Evolutionary conservation across 75 land plant genomes (phyloP).

Genomic region (Gnetum montanum): DNA sequence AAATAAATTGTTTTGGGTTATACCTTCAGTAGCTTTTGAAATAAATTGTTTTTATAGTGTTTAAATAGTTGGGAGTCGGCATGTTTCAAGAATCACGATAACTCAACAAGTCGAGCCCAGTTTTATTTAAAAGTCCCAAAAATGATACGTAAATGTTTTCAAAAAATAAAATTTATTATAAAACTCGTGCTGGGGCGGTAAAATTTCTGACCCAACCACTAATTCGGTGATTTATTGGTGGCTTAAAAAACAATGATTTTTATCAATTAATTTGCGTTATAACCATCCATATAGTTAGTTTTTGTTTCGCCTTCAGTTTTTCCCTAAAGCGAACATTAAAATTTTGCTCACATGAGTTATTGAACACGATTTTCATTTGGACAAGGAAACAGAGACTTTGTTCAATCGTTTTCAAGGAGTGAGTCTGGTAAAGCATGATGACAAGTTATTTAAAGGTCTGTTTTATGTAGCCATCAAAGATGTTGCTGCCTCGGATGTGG

Average conservation of each 20-base stretch:
- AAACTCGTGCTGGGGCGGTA: no score
- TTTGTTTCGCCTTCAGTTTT: background rate
- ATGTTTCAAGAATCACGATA: no score
- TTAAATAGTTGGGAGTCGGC: no score
- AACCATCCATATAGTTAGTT: background rate
- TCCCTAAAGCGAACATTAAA: background rate
- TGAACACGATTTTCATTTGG: conserved; percentile 26
- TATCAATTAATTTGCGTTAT: background rate
- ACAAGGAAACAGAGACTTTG: conserved; percentile 24
- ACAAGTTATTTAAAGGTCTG: conserved; percentile 27
- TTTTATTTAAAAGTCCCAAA: no score
- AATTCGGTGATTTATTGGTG: background rate
- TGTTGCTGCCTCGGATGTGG: conserved; percentile 20
- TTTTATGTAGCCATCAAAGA: conserved; percentile 33
- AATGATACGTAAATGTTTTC: no score
- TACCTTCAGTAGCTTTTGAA: no score
- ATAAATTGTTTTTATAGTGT: no score
- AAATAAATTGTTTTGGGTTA: no score
- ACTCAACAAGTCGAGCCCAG: no score
- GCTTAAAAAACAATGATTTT: background rate
- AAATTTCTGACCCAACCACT: no score
- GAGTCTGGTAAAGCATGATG: conserved; percentile 20
- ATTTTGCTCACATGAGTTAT: background rate
- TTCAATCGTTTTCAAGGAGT: conserved; percentile 32
- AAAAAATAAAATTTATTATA: no score